A percentile compares a stretch with the other conserved stretches of the same genome.
Conservation (phyloP, 805 yeast species). For the Metschnikowia chrysomelidarum region DNA sequence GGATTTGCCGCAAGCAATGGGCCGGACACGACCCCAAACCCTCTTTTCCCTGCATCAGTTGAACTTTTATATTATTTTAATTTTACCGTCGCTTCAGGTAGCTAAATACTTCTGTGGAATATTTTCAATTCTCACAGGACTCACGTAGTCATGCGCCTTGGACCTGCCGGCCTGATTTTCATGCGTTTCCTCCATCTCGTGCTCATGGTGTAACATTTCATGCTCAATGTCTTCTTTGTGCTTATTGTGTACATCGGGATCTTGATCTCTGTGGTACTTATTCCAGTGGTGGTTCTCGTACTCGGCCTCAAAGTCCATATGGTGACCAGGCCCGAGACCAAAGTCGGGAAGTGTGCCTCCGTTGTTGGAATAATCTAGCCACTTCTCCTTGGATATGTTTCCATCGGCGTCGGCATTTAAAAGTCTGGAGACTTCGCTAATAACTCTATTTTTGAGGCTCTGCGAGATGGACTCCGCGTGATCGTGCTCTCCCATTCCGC, state of each 20-base stretch:
- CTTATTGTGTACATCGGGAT: constrained; percentile 76
- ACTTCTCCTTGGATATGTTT: constrained; percentile 63
- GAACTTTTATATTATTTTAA: too few relatives aligned
- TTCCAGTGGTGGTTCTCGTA: constrained; percentile 96
- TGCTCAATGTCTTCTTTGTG: constrained; percentile 90
- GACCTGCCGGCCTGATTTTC: constrained; percentile 28
- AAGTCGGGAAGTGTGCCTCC: constrained; percentile 87
- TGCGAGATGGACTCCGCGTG: constrained; percentile 50
- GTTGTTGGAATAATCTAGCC: constrained; percentile 53
- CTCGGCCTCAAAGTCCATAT: constrained; percentile 88
- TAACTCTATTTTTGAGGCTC: constrained; percentile 54
- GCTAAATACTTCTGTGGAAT: constrained; percentile 32
- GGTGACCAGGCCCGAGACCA: constrained; percentile 93
- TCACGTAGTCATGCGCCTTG: constrained; percentile 28
- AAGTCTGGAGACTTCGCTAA: constrained; percentile 50
- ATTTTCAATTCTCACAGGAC: constrained; percentile 31
- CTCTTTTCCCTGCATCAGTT: too few relatives aligned
- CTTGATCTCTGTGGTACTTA: constrained; percentile 68
- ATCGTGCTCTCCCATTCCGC: constrained; percentile 82
- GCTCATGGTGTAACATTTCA: constrained; percentile 81
- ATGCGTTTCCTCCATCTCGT: constrained; percentile 67
- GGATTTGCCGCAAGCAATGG: too few relatives aligned
- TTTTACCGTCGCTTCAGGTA: too few relatives aligned
- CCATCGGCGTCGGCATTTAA: constrained; percentile 70
- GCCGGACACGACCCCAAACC: too few relatives aligned